Evolutionary conservation across 805 yeast genomes (phyloP).

Genomic region (Kazachstania martiniae): DNA sequence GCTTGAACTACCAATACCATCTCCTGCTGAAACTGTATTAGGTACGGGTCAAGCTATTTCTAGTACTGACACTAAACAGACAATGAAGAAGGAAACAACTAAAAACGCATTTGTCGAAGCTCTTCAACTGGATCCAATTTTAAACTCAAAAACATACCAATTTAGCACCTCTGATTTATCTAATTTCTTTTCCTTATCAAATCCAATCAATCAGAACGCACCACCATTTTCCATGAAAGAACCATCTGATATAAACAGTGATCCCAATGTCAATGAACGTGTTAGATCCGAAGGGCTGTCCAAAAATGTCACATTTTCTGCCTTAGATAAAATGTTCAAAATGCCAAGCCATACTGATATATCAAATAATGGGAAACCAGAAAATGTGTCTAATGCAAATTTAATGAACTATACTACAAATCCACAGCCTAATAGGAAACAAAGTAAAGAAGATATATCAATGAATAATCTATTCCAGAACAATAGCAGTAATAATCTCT

Average conservation of each 20-base stretch:
- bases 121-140: constrained; percentile 24
- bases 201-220: no score
- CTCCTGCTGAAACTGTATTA: no score
- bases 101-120: constrained; percentile 23
- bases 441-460: background rate
- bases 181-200: no score
- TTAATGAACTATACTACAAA: no score
- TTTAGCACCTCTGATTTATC: constrained; percentile 16
- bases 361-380: constrained; percentile 1
- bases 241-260: no score
- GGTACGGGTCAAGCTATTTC: no score
- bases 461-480: background rate
- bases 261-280: background rate
- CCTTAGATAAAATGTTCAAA: constrained; percentile 15
- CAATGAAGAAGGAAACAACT: constrained; percentile 5
- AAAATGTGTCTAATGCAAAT: background rate
- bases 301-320: constrained; percentile 1
- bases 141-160: constrained; percentile 14
- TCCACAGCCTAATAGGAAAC: background rate
- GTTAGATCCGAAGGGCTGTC: no score
- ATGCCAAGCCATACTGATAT: constrained; percentile 21
- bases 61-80: no score
- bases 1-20: background rate
- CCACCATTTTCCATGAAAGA: no score
- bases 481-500: constrained; percentile 1